Evolutionary conservation across 805 yeast genomes (phyloP), one percentile per base, ranked within the genome.

Genomic region (Saccharomyces jurei): DNA sequence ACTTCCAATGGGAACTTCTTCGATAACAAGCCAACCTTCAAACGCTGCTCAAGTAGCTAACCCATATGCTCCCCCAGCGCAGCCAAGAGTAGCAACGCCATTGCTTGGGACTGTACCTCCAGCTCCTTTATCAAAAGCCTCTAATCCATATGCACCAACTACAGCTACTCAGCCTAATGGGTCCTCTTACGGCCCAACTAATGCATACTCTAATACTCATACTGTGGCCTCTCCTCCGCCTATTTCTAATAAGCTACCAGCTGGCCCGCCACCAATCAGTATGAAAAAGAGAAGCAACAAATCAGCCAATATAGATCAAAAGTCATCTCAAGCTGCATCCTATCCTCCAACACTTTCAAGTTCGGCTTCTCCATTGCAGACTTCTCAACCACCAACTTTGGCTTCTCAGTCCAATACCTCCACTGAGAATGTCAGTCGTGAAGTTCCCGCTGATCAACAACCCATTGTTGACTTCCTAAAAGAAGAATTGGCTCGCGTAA

Each of bases 391-490:
- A 25, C 68, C 52, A 57, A 68, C 61, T 58, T 69, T 59, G 57
- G 64, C 60, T 55, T 36, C 58, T 32, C 53, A 50, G 6, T 49
- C 52, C 32, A 36, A 36, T 21, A 28, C 54, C 48, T 41, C 58
- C 49, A 31, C 52, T 31, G 51, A 50, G 10, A 46, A 48, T 3
- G 51, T 51, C 2, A 17, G 52, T 11, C 46, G 79, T 1, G 90
- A 83, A 60, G 83, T 87, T 57, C 81, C 90, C 2, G 79, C 74
- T 13, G 77, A 74, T 9, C 78, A 84, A 8, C 64, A 71, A 61
- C 83, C 84, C 17, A 81, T 94, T 48, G 82, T 74, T 62, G 75
- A 78, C n/a, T 74, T 74, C 11, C 77, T 94, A 53, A 73, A 75
- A 13, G 66, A 71, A 4, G 82, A 82, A 60, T 69, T 89, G 61